Evolutionary conservation across 169 alveolate species (phyloP).

Genomic region (Miamiensis avidus): DNA sequence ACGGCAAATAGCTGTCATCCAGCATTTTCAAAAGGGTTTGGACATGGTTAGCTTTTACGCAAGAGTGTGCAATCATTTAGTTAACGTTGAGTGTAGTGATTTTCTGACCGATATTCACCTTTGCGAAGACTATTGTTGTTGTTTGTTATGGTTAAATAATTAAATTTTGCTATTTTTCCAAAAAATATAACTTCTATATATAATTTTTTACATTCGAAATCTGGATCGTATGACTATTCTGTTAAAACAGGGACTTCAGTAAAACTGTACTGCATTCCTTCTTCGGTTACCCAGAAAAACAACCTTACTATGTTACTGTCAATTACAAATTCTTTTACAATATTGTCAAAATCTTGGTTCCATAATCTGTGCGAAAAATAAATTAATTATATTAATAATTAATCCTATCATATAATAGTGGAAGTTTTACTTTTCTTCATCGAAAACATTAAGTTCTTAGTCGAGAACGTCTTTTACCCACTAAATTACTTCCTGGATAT

Average conservation of each 20-base stretch:
- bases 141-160: too few relatives aligned
- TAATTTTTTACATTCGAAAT: slow-evolving; percentile 22
- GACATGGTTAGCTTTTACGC: slow-evolving; percentile 58
- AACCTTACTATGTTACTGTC: neutral
- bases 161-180: too few relatives aligned
- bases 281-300: slow-evolving; percentile 38
- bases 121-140: too few relatives aligned
- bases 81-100: slow-evolving; percentile 29
- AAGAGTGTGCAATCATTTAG: slow-evolving; percentile 39
- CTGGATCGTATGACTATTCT: slow-evolving; percentile 43
- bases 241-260: slow-evolving; percentile 40
- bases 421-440: slow-evolving; percentile 16
- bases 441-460: slow-evolving; percentile 12
- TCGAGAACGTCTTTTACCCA: slow-evolving; percentile 15
- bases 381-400: neutral
- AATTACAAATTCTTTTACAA: neutral
- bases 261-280: neutral
- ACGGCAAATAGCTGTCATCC: slow-evolving; percentile 62
- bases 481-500: neutral
- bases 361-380: slow-evolving; percentile 26
- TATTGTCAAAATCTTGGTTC: slow-evolving; percentile 12
- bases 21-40: slow-evolving; percentile 65
- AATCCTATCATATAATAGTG: neutral
- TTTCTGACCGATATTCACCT: slow-evolving; percentile 34
- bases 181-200: too few relatives aligned